Base-by-base conservation (phyloP, 345 rosid genomes). In the Pugionium dolabratum region DNA sequence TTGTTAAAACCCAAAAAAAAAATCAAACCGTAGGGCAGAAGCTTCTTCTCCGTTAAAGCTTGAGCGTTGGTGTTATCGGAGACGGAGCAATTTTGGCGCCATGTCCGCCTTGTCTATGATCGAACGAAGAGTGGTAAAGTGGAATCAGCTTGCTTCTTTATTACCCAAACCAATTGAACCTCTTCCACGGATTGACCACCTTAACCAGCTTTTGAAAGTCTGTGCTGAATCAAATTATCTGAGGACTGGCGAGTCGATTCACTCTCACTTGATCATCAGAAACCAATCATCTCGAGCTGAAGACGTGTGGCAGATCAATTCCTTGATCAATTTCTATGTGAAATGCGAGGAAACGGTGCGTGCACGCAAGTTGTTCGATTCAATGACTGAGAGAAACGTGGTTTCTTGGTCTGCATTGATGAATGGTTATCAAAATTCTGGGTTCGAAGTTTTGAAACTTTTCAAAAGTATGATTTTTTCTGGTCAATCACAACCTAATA, bases 401-500 rank as follows among this genome's bases (percentile, higher is more conserved):
- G 87, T 89, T 37, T 87, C 98, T 70, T 91, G 86, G 82, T 53
- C 82, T 53, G 61, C 98, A 7, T 52, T 92, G 66, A 92, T 92
- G 98, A 59, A 74, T 0, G 92, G 95, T 64, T 87, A 87, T 70
- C 74, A 84, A 46, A 86, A 79, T 55, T 55, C 42, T 40, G 90
- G 88, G 56, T 43, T 66, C 66, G 78, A 92, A 69, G 96, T 83
- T 11, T 62, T 89, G 26, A 69, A 64, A 2, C 52, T 92, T 62
- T 81, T 89, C 39, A 84, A 80, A 75, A 53, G 66, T 64, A 82
- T 92, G 88, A 8, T 70, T 75, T 76, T 59, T 42, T 58, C 43
- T 66, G 79, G 67, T 11, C 27, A 32, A 51, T 28, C 76, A 43
- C 75, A 37, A 6, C 96, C 86, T 2, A 87, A 92, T 53, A 88